Evolutionary conservation across 2,329 filamentous ascomycete genomes (phyloP), one percentile per base, ranked within the genome.

Genomic region (Penicillium sp.): DNA sequence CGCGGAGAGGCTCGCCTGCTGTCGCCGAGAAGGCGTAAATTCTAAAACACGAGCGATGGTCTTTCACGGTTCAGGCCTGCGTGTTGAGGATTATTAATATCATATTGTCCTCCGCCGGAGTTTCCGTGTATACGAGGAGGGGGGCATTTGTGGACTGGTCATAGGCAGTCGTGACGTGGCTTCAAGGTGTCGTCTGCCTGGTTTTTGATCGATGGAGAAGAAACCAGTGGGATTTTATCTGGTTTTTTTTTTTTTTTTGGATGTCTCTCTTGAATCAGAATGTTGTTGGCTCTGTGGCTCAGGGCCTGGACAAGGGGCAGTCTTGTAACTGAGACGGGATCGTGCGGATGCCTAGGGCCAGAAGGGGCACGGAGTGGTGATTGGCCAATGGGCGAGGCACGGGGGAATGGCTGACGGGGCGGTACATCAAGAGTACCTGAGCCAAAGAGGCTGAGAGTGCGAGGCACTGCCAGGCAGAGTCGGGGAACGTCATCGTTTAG

Each of bases 311-410:
- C 12, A 22, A n/a, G 42, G 15, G 50, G 38, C 17, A 37, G 10
- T 37, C 41, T 39, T 39, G 38, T 15, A n/a, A 45, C 15, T 39
- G 34, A 31, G 41, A 34, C 55, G 59, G 59, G 57, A 54, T 43
- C 15, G 56, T 61, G 54, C 41, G 59, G 59, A 62, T 57, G 62
- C 57, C 56, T 17, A 28, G 20, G 31, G 20, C 12, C 4, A 34
- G 25, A 22, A 15, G 20, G 15, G 20, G 22, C 17, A 4, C 3
- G 22, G 50, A n/a, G 10, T 41, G 22, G 5, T 53, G 17, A 64
- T 64, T 64, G 60, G 62, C 4, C 61, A 63, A 63, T 61, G 45
- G 34, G 35, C n/a, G 28, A 45, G 55, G 56, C 52, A 49, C 50
- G 31, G 48, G 48, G 42, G 58, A 42, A 47, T 47, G 54, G 49